phyloP scores from a whole-genome alignment of 2,329 filamentous ascomycete species.

The Colletotrichum musae region DNA sequence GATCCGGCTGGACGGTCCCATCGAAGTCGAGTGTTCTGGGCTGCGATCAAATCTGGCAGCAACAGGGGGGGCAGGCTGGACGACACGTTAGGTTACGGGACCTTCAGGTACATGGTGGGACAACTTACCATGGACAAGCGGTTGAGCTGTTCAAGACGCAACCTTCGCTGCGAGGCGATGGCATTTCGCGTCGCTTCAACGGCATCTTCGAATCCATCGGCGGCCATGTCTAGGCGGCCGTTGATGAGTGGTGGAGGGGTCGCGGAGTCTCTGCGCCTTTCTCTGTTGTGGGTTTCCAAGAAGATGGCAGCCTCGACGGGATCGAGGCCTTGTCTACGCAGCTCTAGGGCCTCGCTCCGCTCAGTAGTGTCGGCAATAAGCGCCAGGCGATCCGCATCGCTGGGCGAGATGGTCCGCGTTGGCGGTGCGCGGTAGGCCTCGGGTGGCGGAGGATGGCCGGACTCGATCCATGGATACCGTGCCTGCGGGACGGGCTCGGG shows the following conservation, averaged over 20 bases:
- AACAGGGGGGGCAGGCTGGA: constrained; percentile 37
- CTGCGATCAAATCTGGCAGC: constrained; percentile 42
- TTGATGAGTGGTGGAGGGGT: constrained; percentile 10
- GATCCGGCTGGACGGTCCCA: constrained; percentile 15
- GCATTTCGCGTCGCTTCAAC: too few relatives aligned
- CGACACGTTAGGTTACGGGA: constrained; percentile 11
- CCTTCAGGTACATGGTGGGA: background rate
- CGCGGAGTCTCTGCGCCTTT: constrained; percentile 1
- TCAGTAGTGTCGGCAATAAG: constrained; percentile 19
- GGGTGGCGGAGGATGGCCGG: constrained; percentile 38
- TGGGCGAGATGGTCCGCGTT: constrained; percentile 22
- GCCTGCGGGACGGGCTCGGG: constrained; percentile 31
- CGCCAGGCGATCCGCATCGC: constrained; percentile 12
- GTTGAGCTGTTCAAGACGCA: constrained; percentile 26
- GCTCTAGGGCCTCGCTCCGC: constrained; percentile 30
- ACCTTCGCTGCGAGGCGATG: background rate
- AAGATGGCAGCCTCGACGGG: constrained; percentile 20
- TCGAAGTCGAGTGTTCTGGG: constrained; percentile 32
- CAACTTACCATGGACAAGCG: constrained; percentile 37
- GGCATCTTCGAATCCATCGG: too few relatives aligned
- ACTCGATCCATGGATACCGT: constrained; percentile 42
- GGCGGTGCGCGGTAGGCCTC: constrained; percentile 39
- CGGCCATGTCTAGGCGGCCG: too few relatives aligned
- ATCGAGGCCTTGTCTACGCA: constrained; percentile 9
- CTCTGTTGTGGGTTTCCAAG: constrained; percentile 3